phyloP scores from a whole-genome alignment of 1,139 yeast genomes.

The Scheffersomyces segobiensis region DNA sequence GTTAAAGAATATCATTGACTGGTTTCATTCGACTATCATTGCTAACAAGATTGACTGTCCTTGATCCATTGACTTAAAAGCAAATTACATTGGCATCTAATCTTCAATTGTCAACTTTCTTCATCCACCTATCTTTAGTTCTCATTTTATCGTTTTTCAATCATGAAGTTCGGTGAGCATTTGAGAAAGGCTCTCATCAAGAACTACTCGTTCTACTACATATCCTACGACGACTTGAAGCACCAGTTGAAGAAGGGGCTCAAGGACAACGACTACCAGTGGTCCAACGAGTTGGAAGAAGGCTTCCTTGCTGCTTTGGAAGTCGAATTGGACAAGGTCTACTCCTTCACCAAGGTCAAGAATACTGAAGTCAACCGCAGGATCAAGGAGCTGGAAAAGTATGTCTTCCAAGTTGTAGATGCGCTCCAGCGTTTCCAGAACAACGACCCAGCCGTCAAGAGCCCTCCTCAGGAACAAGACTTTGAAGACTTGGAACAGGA shows the following conservation, averaged over 20 bases:
- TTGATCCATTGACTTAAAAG: no score
- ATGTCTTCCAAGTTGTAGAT: slow-evolving; percentile 64
- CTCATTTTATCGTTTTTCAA: neutral
- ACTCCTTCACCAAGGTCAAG: slow-evolving; percentile 84
- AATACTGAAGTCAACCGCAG: slow-evolving; percentile 81
- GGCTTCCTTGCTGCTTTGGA: slow-evolving; percentile 74
- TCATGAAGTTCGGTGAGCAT: slow-evolving; percentile 78
- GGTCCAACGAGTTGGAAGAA: slow-evolving; percentile 82
- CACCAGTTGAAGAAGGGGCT: slow-evolving; percentile 72
- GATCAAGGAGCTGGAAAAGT: slow-evolving; percentile 74
- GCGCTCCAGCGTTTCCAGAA: slow-evolving; percentile 24
- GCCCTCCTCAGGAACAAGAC: slow-evolving; percentile 68
- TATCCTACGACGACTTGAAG: slow-evolving; percentile 87
- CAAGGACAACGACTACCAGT: slow-evolving; percentile 50
- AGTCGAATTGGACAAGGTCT: slow-evolving; percentile 84
- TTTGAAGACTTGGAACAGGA: slow-evolving; percentile 91
- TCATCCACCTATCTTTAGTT: neutral
- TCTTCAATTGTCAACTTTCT: neutral
- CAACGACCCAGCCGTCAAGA: slow-evolving; percentile 22
- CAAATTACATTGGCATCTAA: neutral
- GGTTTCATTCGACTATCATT: no score
- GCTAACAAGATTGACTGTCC: no score
- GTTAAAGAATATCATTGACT: no score
- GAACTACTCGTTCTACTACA: slow-evolving; percentile 87
- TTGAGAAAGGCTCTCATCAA: slow-evolving; percentile 70